Base-by-base conservation (phyloP, 108 stramenopile species). In the Epipyxis sp. region DNA sequence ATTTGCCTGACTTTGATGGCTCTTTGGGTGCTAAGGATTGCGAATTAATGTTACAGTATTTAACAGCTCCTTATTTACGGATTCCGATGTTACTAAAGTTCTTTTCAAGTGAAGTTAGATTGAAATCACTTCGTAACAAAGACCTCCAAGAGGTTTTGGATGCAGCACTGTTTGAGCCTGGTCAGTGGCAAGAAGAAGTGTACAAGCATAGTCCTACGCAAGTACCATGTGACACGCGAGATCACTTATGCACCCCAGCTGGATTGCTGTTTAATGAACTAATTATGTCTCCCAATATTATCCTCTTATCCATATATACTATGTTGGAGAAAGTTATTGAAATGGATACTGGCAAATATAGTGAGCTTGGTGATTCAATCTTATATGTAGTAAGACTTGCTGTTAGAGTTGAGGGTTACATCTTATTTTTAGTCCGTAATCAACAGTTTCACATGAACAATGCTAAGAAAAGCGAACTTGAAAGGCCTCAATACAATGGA, bases 211-310 rank as follows among this genome's bases (percentile, higher is more conserved):
- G 80, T 16, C 85, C 87, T 10, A 69, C 78, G 39, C 37, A 45
- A 32, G 76, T 86, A 0, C 86, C 86, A 35, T 76, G 82, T 32
- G 41, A 44, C 59, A 69, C 43, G 0, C 46, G 87, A 34, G 77
- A 83, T 20, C 85, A 93, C 44, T 88, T 97, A 44, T 87, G 92
- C 30, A 94, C 95, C 3, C 91, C 95, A 10, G 90, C 90, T 59
- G 95, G 95, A 1, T 92, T 91, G 16, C 82, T 97, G 46, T 95
- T 94, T 82, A 97, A 97, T 69, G 95, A 97, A 78, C 93, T 97
- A 69, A 91, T 91, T 40, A 93, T 94, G 80, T 91, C 93, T 29
- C 95, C 95, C 37, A 90, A 89, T 59, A 91, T 95, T 0, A 59
- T 94, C 39, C 89, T 89, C 29, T 85, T 88, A 1, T 91, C 92